Base-by-base conservation (phyloP, 305 asterid genomes). In the Solanum chacoense region DNA sequence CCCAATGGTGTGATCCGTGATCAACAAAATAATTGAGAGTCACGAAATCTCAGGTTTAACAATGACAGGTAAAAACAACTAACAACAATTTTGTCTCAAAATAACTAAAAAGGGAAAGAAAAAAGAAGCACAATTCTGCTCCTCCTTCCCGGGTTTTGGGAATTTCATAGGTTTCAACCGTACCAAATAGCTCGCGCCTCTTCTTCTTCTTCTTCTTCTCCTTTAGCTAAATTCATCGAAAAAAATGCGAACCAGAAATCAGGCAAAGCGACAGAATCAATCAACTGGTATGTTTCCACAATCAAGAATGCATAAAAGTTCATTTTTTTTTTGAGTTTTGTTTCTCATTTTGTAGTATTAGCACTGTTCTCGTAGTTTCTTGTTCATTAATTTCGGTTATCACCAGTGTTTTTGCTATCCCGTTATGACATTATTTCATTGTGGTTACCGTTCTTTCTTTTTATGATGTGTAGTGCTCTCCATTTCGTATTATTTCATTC, bases 191-290 rank as follows among this genome's bases (percentile, higher is more conserved):
- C 37, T 34, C 69, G 86, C 38, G 71, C 38, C 38, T 8, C 85
- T 80, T 80, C 85, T 38, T 22, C n/a, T n/a, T n/a, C 14, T 78
- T 40, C 26, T 78, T 40, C 28, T 18, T 10, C 11, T 69, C 4
- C 7, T 67, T 26, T 5, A 45, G 29, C 38, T 31, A 83, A 63
- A 42, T 69, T 71, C 24, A 79, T 79, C 11, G 87, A 12, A 65
- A 87, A 69, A 73, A 91, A 94, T 95, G 98, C 93, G 94, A 89
- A 95, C 95, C 71, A 93, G 97, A 91, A 93, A 91, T 84, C 92
- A 91, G 74, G 91, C 95, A 87, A 95, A 90, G 91, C 90, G 89
- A 84, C 89, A 90, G 6, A 91, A 84, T 13, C 90, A 89, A 76
- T 88, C 92, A 89, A 88, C 87, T 31, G 94, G 98, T 93, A 91